These are phyloP conservation scores for Isochrysis galbana DNA, from an alignment of 78 protist genomes.

Conservation along the genomic window DNA sequence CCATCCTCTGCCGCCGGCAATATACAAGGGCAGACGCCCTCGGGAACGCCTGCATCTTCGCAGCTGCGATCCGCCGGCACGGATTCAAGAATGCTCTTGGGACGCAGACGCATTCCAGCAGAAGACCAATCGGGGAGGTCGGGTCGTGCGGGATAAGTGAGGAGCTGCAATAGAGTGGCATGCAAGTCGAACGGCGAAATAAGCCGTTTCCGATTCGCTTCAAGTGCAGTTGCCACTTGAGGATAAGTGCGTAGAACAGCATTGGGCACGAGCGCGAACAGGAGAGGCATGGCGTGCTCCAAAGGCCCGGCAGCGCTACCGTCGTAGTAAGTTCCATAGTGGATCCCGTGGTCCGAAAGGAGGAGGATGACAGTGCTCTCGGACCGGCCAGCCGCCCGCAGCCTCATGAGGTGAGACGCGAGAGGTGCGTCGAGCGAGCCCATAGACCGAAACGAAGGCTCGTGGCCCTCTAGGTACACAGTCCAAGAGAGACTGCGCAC, in stretches of 20 bases:
- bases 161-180: background rate
- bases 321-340: slow-evolving; percentile 9
- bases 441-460: background rate
- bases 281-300: background rate
- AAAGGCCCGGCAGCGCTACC: background rate
- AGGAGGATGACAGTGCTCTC: background rate
- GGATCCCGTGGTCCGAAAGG: slow-evolving; percentile 33
- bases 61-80: background rate
- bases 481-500: background rate
- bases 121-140: background rate
- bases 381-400: background rate
- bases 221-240: background rate
- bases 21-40: background rate
- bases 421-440: background rate
- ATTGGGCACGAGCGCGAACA: background rate
- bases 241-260: background rate
- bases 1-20: too few relatives aligned
- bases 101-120: too few relatives aligned
- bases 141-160: background rate
- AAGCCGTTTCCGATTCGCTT: background rate
- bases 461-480: slow-evolving; percentile 13
- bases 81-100: background rate
- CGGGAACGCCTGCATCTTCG: background rate
- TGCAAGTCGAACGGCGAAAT: slow-evolving; percentile 14
- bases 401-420: background rate